Percentiles rank a stretch among this genome's conserved stretches.
These are phyloP conservation scores for Nakazawaea molendinolei DNA, from an alignment of 805 yeast species.

Conservation along the genomic window DNA sequence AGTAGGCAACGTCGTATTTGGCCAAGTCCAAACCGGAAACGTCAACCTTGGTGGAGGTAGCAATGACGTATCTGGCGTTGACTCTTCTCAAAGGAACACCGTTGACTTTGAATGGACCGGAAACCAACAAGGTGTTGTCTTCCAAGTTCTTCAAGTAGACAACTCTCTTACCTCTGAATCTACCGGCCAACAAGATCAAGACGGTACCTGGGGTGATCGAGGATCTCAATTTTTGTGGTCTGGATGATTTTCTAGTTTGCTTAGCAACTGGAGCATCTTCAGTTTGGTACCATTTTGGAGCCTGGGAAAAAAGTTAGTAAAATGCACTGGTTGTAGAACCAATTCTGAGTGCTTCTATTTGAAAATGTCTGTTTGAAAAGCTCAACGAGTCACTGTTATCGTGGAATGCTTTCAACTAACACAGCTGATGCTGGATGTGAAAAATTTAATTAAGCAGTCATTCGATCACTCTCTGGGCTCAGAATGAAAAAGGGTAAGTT, in stretches of 20 bases:
- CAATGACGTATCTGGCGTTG: slow-evolving; percentile 97
- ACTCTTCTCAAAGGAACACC: slow-evolving; percentile 99
- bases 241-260: slow-evolving; percentile 79
- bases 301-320: slow-evolving; percentile 21
- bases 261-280: slow-evolving; percentile 78
- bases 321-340: neutral
- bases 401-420: no score
- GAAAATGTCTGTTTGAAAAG: neutral
- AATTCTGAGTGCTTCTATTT: neutral
- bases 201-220: slow-evolving; percentile 98
- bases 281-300: slow-evolving; percentile 89
- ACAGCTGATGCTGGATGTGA: no score
- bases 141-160: slow-evolving; percentile 94
- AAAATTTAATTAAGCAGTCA: no score
- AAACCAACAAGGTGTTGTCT: slow-evolving; percentile 94
- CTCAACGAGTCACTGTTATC: no score
- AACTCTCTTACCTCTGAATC: slow-evolving; percentile 99
- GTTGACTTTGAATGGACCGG: slow-evolving; percentile 99
- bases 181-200: slow-evolving; percentile 94
- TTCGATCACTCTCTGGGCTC: no score
- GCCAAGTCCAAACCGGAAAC: slow-evolving; percentile 77
- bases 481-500: neutral
- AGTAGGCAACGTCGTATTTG: slow-evolving; percentile 91
- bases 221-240: slow-evolving; percentile 93
- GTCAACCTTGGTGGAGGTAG: slow-evolving; percentile 89